Evolutionary conservation across 202 grass and related monocot species (phyloP).

Genomic region (Hordeum pubiflorum): DNA sequence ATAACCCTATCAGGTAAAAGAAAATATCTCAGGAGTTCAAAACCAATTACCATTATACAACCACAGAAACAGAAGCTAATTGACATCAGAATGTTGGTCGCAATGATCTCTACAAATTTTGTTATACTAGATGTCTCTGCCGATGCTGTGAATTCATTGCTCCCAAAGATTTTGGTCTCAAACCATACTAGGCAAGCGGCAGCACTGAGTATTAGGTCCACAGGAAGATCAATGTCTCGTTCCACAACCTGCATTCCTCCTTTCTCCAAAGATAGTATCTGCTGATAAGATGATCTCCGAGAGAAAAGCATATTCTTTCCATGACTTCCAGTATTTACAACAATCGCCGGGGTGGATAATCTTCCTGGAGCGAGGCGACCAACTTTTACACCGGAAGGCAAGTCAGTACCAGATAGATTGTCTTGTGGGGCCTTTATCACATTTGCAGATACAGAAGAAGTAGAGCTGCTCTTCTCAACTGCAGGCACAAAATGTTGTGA

Average conservation of each 20-base stretch:
- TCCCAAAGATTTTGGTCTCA: slow-evolving; percentile 33
- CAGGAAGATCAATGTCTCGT: slow-evolving; percentile 72
- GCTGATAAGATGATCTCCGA: slow-evolving; percentile 78
- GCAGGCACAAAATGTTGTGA: slow-evolving; percentile 38
- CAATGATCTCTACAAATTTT: slow-evolving; percentile 64
- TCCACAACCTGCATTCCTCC: slow-evolving; percentile 68
- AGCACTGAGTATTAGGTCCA: slow-evolving; percentile 74
- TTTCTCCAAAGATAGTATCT: slow-evolving; percentile 90
- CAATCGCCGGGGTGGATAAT: slow-evolving; percentile 38
- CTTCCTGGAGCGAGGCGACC: slow-evolving; percentile 20
- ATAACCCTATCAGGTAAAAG: slow-evolving; percentile 6
- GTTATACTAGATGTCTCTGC: slow-evolving; percentile 37
- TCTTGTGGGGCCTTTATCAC: slow-evolving; percentile 30
- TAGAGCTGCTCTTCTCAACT: slow-evolving; percentile 44
- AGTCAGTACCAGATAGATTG: slow-evolving; percentile 29
- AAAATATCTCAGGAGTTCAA: background rate
- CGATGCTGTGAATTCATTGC: slow-evolving; percentile 28
- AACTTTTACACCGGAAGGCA: slow-evolving; percentile 27
- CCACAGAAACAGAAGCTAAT: slow-evolving; percentile 86
- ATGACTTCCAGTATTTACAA: slow-evolving; percentile 81
- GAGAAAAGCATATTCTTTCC: slow-evolving; percentile 73
- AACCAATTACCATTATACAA: slow-evolving; percentile 84
- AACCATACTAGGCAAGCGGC: slow-evolving; percentile 79
- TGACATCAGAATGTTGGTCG: slow-evolving; percentile 76
- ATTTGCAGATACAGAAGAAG: slow-evolving; percentile 62